Evolutionary conservation across 1,139 yeast genomes (phyloP).

Genomic region (Blastobotrys aristatus): DNA sequence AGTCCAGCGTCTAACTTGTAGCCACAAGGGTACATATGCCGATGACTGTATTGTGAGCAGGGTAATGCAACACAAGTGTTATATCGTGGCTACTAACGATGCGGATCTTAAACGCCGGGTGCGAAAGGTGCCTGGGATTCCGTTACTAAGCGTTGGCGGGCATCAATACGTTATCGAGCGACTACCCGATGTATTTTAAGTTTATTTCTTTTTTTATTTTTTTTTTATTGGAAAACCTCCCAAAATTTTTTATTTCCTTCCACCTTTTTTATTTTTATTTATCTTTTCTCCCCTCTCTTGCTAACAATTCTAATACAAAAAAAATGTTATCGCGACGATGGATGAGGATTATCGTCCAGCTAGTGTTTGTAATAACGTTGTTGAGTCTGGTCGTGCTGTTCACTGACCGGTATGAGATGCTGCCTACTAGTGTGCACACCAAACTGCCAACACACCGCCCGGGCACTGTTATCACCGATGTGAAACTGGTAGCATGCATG

Average conservation of each 20-base stretch:
- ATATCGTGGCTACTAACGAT: conserved; percentile 95
- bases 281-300: not conserved
- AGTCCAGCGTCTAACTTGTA: conserved; percentile 76
- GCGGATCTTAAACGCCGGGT: conserved; percentile 94
- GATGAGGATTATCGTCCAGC: conserved; percentile 27
- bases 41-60: conserved; percentile 95
- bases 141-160: conserved; percentile 92
- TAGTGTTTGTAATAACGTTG: conserved; percentile 21
- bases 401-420: conserved; percentile 29
- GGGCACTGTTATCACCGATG: conserved; percentile 31
- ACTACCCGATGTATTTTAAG: conserved; percentile 83
- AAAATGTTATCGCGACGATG: conserved; percentile 26
- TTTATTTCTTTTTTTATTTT: not conserved
- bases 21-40: conserved; percentile 95
- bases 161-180: conserved; percentile 90
- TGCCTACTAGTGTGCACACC: conserved; percentile 32
- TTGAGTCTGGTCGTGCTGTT: conserved; percentile 21
- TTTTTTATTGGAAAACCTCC: not conserved
- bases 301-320: not conserved
- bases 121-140: conserved; percentile 95
- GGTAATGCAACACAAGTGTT: conserved; percentile 93
- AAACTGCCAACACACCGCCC: conserved; percentile 27
- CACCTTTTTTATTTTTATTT: not conserved
- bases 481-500: conserved; percentile 29
- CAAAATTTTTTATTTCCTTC: not conserved